Conservation (phyloP, 306 rosid genomes). For the Chamaecrista fasciculata region DNA sequence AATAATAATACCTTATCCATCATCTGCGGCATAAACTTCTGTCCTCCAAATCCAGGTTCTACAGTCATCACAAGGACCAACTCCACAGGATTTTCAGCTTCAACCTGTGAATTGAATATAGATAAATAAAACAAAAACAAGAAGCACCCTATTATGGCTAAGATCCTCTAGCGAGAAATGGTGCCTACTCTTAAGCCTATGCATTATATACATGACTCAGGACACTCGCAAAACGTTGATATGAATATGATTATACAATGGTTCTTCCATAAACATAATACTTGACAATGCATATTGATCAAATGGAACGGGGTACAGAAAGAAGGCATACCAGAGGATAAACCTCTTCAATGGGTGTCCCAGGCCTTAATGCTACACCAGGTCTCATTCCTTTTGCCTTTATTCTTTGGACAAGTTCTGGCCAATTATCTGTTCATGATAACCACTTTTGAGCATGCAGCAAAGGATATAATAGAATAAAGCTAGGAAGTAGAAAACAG, state of each 20-base stretch:
- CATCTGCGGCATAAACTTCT: conserved; percentile 83
- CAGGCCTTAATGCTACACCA: conserved; percentile 68
- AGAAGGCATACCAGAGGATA: conserved; percentile 69
- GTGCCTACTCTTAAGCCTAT: neutral
- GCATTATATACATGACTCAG: neutral
- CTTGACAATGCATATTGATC: neutral
- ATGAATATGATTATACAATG: neutral
- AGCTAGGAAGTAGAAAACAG: neutral
- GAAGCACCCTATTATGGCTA: neutral
- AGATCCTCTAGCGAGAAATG: neutral
- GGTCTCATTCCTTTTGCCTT: conserved; percentile 64
- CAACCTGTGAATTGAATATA: conserved; percentile 55
- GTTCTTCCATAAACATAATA: neutral
- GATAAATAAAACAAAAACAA: conserved; percentile 2
- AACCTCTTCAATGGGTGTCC: conserved; percentile 75
- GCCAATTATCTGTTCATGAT: conserved; percentile 71
- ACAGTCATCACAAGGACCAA: conserved; percentile 99
- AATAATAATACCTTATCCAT: conserved; percentile 76
- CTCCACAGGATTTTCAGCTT: conserved; percentile 80
- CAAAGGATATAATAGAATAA: conserved; percentile 9
- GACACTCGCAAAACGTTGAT: neutral
- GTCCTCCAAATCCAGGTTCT: conserved; percentile 99
- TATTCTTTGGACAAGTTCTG: conserved; percentile 48
- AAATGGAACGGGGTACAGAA: neutral
- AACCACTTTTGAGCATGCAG: conserved; percentile 17